Percentiles rank a stretch among this genome's conserved stretches.
These are phyloP conservation scores for Allantophomopsis cytisporea DNA, from an alignment of 2,329 filamentous ascomycete species.

Conservation along the genomic window DNA sequence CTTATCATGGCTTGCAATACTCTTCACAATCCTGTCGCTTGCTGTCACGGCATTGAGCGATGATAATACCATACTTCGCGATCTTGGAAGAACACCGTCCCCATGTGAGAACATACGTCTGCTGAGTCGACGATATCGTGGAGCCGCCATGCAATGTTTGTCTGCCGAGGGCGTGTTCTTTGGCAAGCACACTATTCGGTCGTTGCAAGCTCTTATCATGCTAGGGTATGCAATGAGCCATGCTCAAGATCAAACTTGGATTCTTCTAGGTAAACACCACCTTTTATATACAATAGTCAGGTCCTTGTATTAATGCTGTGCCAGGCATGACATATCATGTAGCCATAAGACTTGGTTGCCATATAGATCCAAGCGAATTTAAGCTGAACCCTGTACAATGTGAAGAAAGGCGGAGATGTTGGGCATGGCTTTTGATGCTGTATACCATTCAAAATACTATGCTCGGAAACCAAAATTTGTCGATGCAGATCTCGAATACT, in stretches of 20 bases:
- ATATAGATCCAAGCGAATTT: conserved; percentile 4
- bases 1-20: conserved; percentile 4
- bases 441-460: conserved; percentile 6
- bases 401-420: conserved; percentile 6
- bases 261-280: conserved; percentile 3
- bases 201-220: conserved; percentile 6
- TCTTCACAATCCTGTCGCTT: conserved; percentile 5
- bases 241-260: conserved; percentile 5
- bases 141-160: conserved; percentile 6
- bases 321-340: conserved; percentile 5
- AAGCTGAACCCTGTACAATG: conserved; percentile 5
- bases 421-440: conserved; percentile 7
- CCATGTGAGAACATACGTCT: conserved; percentile 3
- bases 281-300: neutral
- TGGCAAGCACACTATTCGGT: conserved; percentile 4
- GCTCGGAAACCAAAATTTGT: conserved; percentile 4
- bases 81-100: conserved; percentile 3
- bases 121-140: conserved; percentile 4
- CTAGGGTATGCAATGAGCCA: conserved; percentile 6
- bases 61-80: conserved; percentile 3
- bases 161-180: conserved; percentile 6
- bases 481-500: neutral
- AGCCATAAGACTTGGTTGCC: conserved; percentile 4
- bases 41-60: conserved; percentile 5
- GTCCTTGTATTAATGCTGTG: neutral